Conservation (phyloP, 768 basidiomycete genomes). For the Kwoniella dendrophila region DNA sequence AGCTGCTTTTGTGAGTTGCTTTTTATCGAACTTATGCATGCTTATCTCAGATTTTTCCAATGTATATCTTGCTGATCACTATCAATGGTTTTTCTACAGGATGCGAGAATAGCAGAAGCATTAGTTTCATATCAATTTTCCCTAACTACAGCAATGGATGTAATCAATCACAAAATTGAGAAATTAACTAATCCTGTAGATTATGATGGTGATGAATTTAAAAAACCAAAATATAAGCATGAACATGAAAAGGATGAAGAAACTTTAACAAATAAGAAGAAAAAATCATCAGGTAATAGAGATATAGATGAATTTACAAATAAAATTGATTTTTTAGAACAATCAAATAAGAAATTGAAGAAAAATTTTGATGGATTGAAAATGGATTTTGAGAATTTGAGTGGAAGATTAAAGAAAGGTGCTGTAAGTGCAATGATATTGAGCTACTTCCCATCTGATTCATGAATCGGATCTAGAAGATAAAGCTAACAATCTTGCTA, state of each 20-base stretch:
- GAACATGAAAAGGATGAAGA: slow-evolving; percentile 15
- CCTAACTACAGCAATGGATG: slow-evolving; percentile 46
- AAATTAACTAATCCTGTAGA: slow-evolving; percentile 19
- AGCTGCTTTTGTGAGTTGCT: slow-evolving; percentile 24
- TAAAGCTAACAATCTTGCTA: neutral
- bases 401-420: slow-evolving; percentile 20
- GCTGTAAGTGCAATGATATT: slow-evolving; percentile 22
- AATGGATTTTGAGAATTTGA: slow-evolving; percentile 26
- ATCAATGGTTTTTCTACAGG: slow-evolving; percentile 22
- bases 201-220: slow-evolving; percentile 12
- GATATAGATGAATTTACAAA: slow-evolving; percentile 33
- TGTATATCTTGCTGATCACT: neutral
- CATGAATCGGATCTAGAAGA: neutral
- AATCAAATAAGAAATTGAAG: slow-evolving; percentile 23
- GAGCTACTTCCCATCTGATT: neutral
- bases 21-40: neutral
- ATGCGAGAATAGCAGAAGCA: slow-evolving; percentile 50
- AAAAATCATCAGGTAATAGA: slow-evolving; percentile 24
- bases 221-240: slow-evolving; percentile 10
- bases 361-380: slow-evolving; percentile 30
- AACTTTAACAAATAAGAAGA: slow-evolving; percentile 10
- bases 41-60: too few relatives aligned
- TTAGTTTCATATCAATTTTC: slow-evolving; percentile 54
- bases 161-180: slow-evolving; percentile 41
- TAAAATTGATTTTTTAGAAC: slow-evolving; percentile 28